Evolutionary conservation across 306 rosid species (phyloP).

Genomic region (Inga oerstediana): DNA sequence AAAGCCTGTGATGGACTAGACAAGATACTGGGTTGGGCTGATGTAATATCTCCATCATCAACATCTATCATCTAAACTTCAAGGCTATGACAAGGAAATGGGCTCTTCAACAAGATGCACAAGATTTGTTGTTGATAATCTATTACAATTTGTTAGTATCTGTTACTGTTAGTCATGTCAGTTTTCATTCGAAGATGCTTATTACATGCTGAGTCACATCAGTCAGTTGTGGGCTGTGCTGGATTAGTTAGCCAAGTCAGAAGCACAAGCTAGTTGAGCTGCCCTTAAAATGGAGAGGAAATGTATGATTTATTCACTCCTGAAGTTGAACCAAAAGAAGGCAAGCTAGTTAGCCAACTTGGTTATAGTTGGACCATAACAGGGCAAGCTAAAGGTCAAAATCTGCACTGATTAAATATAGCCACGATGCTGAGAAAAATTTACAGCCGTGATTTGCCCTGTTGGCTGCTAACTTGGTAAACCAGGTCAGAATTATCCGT

Average conservation of each 20-base stretch:
- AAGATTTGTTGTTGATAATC: neutral
- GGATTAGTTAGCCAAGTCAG: neutral
- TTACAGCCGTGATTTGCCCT: neutral
- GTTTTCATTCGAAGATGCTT: neutral
- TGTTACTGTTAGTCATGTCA: neutral
- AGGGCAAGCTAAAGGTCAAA: conserved; percentile 9
- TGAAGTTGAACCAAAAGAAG: neutral
- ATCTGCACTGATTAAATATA: neutral
- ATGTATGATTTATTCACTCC: neutral
- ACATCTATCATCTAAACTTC: neutral
- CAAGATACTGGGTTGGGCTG: neutral
- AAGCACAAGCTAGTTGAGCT: neutral
- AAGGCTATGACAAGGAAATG: neutral
- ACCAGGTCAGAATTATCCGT: neutral
- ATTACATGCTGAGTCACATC: neutral
- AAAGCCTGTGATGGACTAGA: neutral
- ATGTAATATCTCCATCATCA: neutral
- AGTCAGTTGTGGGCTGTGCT: neutral
- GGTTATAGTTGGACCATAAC: neutral
- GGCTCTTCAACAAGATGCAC: neutral
- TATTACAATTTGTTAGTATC: neutral
- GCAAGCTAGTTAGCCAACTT: neutral
- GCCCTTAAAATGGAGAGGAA: neutral
- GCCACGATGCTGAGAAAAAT: neutral
- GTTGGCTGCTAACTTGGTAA: neutral